Evolutionary conservation across 2,329 filamentous ascomycete genomes (phyloP).

Genomic region (Talaromyces sp.): DNA sequence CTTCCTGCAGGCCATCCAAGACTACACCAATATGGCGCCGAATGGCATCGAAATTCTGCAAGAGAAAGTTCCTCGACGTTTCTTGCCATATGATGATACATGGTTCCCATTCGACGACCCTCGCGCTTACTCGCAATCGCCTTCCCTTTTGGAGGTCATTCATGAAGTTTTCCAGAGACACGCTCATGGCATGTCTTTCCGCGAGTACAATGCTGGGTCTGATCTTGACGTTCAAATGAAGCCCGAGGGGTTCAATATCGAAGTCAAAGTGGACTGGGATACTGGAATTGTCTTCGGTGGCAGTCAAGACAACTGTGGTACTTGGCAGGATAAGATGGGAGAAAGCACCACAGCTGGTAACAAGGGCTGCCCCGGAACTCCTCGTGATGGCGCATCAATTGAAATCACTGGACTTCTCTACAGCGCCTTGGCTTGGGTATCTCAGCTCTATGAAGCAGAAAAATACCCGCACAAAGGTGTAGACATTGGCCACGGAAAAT

Average conservation of each 20-base stretch:
- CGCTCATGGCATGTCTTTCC: constrained; percentile 85
- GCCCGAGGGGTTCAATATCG: constrained; percentile 86
- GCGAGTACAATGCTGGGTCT: constrained; percentile 90
- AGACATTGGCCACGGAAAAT: constrained; percentile 62
- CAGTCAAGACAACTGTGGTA: constrained; percentile 92
- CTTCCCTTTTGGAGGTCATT: constrained; percentile 83
- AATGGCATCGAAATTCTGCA: constrained; percentile 73
- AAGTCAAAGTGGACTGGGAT: constrained; percentile 87
- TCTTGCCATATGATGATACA: constrained; percentile 92
- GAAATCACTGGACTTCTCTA: constrained; percentile 95
- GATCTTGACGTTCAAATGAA: constrained; percentile 91
- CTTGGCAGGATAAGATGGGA: constrained; percentile 99
- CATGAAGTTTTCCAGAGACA: constrained; percentile 93
- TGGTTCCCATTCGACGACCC: constrained; percentile 84
- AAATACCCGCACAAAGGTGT: constrained; percentile 75
- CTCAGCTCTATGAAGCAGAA: constrained; percentile 66
- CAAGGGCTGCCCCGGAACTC: constrained; percentile 94
- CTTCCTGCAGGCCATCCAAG: constrained; percentile 93
- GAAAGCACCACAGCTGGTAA: constrained; percentile 87
- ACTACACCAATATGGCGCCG: constrained; percentile 81
- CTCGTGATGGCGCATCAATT: constrained; percentile 89
- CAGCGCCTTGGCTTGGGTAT: constrained; percentile 82
- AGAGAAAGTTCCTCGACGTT: constrained; percentile 77
- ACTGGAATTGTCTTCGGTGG: constrained; percentile 92
- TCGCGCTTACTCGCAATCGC: constrained; percentile 81